Base-by-base conservation (phyloP, 768 basidiomycete species). In the Boletus huronensis region DNA sequence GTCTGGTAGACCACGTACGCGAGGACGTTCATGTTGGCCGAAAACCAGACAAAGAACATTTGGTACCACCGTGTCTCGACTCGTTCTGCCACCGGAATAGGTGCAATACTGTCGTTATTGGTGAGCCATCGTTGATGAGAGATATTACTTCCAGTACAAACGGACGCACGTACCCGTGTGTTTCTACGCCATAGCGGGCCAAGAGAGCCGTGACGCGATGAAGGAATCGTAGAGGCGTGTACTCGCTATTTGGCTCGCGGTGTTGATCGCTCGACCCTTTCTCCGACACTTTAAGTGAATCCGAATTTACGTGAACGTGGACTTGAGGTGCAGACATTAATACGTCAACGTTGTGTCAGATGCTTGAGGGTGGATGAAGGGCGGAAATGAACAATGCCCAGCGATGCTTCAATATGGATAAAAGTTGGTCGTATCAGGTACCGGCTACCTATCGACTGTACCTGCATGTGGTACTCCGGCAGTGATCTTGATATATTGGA, bases 31-130 rank as follows among this genome's bases (percentile, higher is more conserved):
- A 25, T 25, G 23, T 25, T 25, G 23, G 23, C 23, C 23, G 23
- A 25, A 25, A 25, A 25, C 23, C 23, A 25, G 23, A 25, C 23
- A 25, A 25, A 25, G 23, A 25, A 25, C 23, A 25, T 25, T 25
- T 25, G 23, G 23, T 72, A 77, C 61, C 77, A 70, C 23, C 71
- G 69, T 6, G 68, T 72, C 23, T 79, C 76, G 21, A 71, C 66
- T 31, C 77, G 68, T 50, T 70, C 64, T 23, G 66, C 67, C 1
- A 53, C 58, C 2, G 70, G 69, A 9, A 78, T 68, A 1, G 79
- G 79, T 9, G 70, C 62, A 25, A 79, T 74, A 5, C 76, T 77
- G 35, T n/a, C 25, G 44, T 21, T 2, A 10, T 3, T 21, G n/a
- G 29, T 31, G 31, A 13, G 16, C 17, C 28, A 19, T 1, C 11